A percentile compares a stretch with the other conserved stretches of the same genome.
Conservation (phyloP, 75 land plant genomes). For the Selaginella tamariscina region DNA sequence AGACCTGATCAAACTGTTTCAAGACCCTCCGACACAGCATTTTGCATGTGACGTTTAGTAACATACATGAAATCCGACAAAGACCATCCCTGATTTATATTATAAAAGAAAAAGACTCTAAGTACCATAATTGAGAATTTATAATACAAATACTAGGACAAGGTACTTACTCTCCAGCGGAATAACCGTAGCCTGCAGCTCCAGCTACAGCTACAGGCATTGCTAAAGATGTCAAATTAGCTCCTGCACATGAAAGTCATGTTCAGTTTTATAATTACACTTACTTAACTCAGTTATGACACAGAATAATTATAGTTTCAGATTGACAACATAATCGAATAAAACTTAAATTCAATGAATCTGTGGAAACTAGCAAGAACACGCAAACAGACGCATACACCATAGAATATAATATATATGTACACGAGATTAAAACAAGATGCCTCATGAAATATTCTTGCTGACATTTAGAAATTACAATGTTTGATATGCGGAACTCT, state of each 20-base stretch:
- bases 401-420: background rate
- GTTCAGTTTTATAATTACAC: too few species aligned
- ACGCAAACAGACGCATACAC: constrained; percentile 3
- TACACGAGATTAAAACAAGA: too few species aligned
- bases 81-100: constrained; percentile 77
- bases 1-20: constrained; percentile 68
- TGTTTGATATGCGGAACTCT: too few species aligned
- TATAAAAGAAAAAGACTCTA: too few species aligned
- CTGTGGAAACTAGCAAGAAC: too few species aligned
- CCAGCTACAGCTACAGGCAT: constrained; percentile 40
- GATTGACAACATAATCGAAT: too few species aligned
- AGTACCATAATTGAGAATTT: background rate
- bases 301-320: too few species aligned
- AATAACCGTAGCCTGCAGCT: constrained; percentile 64
- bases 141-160: background rate
- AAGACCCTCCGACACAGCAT: constrained; percentile 64
- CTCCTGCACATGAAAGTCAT: too few species aligned
- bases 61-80: constrained; percentile 84
- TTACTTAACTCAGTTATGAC: too few species aligned
- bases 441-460: too few species aligned
- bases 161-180: constrained; percentile 63
- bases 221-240: constrained; percentile 33
- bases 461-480: too few species aligned
- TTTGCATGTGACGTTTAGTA: constrained; percentile 73
- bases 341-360: too few species aligned